These are phyloP conservation scores for Gyromitra esculenta DNA, from an alignment of 2,329 filamentous ascomycete genomes.

Conservation along the genomic window DNA sequence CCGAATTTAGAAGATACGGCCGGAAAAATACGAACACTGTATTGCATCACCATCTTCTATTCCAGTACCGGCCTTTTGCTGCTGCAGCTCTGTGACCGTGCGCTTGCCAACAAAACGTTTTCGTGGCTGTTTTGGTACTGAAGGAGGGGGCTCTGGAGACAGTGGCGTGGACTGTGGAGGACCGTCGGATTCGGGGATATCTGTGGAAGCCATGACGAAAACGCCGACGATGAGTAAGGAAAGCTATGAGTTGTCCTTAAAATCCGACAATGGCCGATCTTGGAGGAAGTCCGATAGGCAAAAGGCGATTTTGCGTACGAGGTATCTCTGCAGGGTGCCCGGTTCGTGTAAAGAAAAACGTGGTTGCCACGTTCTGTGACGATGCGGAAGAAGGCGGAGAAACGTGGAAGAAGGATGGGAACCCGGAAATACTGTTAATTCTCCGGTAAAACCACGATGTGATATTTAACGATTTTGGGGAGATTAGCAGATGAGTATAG, in stretches of 20 bases:
- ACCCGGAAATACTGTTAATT: constrained; percentile 2
- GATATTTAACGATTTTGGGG: constrained; percentile 2
- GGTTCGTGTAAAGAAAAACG: constrained; percentile 7
- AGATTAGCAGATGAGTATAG: neutral
- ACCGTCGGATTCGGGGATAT: constrained; percentile 1
- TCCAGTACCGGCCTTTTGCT: constrained; percentile 57
- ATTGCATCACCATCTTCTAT: constrained; percentile 71
- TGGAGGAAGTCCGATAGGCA: neutral
- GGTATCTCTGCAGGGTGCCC: neutral
- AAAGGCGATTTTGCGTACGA: neutral
- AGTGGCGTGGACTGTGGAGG: neutral
- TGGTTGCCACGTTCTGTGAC: constrained; percentile 8
- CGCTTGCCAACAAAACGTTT: constrained; percentile 90
- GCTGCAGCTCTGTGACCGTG: constrained; percentile 70
- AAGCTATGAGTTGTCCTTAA: constrained; percentile 12
- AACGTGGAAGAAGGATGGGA: neutral
- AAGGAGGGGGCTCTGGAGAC: constrained; percentile 22
- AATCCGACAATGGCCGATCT: constrained; percentile 23
- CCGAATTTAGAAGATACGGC: constrained; percentile 24
- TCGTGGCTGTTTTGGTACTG: constrained; percentile 68
- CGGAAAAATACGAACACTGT: constrained; percentile 68
- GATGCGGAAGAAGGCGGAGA: neutral
- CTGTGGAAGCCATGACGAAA: constrained; percentile 13
- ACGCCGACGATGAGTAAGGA: constrained; percentile 6
- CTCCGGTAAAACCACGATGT: constrained; percentile 1